phyloP scores from a whole-genome alignment of 345 rosid genomes.

The Punica granatum region DNA sequence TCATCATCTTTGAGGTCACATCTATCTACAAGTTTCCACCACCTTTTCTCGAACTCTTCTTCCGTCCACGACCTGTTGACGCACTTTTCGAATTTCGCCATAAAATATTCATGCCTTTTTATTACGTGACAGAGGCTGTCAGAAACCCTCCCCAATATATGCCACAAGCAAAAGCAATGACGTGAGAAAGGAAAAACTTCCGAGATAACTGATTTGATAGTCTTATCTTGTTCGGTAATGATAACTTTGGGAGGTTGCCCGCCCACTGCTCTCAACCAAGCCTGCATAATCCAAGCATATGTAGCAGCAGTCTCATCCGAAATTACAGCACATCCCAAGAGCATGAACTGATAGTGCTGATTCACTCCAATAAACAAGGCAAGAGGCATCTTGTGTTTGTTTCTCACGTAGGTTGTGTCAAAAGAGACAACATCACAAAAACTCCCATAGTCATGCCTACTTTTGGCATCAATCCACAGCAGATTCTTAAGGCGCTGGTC shows the following conservation, averaged over 20 bases:
- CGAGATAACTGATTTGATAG: slow-evolving; percentile 26
- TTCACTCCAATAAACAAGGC: slow-evolving; percentile 50
- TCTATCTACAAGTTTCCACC: slow-evolving; percentile 45
- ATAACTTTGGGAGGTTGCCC: slow-evolving; percentile 45
- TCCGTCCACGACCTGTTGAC: slow-evolving; percentile 54
- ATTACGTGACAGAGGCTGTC: slow-evolving; percentile 35
- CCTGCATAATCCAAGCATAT: slow-evolving; percentile 43
- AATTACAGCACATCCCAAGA: slow-evolving; percentile 52
- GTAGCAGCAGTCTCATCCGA: slow-evolving; percentile 43
- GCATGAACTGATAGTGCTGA: slow-evolving; percentile 47
- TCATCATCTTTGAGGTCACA: slow-evolving; percentile 44
- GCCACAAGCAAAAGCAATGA: slow-evolving; percentile 46
- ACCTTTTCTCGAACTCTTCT: slow-evolving; percentile 38
- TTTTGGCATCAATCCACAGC: slow-evolving; percentile 53
- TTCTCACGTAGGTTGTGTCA: slow-evolving; percentile 39
- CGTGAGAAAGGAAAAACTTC: slow-evolving; percentile 36
- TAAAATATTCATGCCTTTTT: slow-evolving; percentile 37
- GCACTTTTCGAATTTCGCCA: slow-evolving; percentile 48
- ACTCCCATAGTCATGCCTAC: slow-evolving; percentile 44
- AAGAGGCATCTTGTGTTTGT: slow-evolving; percentile 50
- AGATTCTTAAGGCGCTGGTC: slow-evolving; percentile 42
- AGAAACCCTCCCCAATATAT: slow-evolving; percentile 33
- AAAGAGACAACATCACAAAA: slow-evolving; percentile 45
- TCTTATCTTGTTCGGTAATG: slow-evolving; percentile 39
- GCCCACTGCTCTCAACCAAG: slow-evolving; percentile 55